Conservation (phyloP, 345 rosid species). For the Gossypium thurberi region DNA sequence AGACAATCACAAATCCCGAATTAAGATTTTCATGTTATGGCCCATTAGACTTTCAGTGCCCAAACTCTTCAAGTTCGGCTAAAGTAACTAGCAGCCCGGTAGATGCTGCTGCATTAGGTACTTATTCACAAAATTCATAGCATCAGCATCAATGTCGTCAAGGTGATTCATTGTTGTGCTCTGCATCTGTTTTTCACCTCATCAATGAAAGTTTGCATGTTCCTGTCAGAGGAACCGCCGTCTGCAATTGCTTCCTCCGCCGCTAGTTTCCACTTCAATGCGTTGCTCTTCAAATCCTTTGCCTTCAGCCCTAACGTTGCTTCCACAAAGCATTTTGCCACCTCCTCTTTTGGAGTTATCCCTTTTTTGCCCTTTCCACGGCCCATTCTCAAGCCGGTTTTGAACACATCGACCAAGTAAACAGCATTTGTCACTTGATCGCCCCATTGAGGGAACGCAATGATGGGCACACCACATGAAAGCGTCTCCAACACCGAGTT, state of each 20-base stretch:
- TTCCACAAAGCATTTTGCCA: conserved; percentile 53
- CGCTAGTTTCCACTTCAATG: conserved; percentile 57
- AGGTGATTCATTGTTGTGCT: neutral
- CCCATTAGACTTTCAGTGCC: too few relatives aligned
- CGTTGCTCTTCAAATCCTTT: conserved; percentile 46
- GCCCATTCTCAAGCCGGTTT: conserved; percentile 58
- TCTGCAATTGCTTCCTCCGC: conserved; percentile 67
- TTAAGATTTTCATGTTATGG: too few relatives aligned
- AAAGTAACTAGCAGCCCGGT: neutral
- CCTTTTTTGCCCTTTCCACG: conserved; percentile 56
- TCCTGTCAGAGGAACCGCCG: conserved; percentile 68
- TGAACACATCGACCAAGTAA: conserved; percentile 55
- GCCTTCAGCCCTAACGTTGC: conserved; percentile 51
- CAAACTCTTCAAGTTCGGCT: neutral
- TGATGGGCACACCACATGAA: conserved; percentile 53
- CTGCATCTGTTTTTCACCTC: conserved; percentile 31
- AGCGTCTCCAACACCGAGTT: conserved; percentile 78
- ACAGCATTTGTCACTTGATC: conserved; percentile 78
- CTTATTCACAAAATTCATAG: neutral
- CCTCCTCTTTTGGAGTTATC: conserved; percentile 55
- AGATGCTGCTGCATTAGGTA: neutral
- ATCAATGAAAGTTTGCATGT: conserved; percentile 57
- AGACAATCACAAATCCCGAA: accelerated
- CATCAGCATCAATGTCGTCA: neutral
- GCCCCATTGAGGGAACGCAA: conserved; percentile 79